Base-by-base conservation (phyloP, 371 early-diverging fungal species). In the Blastocladiella emersonii region DNA sequence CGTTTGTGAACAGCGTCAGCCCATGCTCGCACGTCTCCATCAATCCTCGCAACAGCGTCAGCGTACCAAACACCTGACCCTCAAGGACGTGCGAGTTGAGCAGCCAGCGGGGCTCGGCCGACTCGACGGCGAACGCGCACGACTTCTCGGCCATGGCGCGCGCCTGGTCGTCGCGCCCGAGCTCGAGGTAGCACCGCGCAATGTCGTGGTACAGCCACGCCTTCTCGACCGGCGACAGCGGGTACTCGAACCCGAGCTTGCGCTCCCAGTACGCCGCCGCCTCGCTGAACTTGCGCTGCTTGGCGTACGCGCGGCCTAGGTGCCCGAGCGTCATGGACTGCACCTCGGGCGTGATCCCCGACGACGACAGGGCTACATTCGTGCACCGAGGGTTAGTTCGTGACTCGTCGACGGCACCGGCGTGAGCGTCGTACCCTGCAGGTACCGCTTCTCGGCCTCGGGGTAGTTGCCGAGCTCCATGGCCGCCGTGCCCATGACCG, bases 201-300 rank as follows among this genome's bases (percentile, higher is more conserved):
- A 59, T 25, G 35, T 59, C 59, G 19, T 59, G 59, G 19, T 59
- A 59, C 17, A 59, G 44, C 59, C 59, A 59, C 25, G 59, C 59
- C 13, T 25, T 19, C 32, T 59, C 59, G 36, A 59, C 43, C 15
- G 10, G 8, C 37, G 59, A 15, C n/a, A 27, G n/a, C 43, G 59
- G 25, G 13, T 1, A 12, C 2, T 13, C 6, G 30, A 12, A 4
- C 41, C 25, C 43, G 27, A 59, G 59, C 32, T 59, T 37, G 17
- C n/a, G n/a, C 17, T 59, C 59, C 59, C 59, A 59, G 25, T 12
- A 25, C 32, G 34, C 8, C 15, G 32, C 43, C 17, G 59, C 59
- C 6, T 15, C 17, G 13, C 21, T 27, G 21, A 59, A 59, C 19
- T 59, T 59, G 7, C 21, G 8, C 17, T 34, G 59, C 35, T 43